Conservation (phyloP, 1,139 yeast species). For the Kodamaea ohmeri region DNA sequence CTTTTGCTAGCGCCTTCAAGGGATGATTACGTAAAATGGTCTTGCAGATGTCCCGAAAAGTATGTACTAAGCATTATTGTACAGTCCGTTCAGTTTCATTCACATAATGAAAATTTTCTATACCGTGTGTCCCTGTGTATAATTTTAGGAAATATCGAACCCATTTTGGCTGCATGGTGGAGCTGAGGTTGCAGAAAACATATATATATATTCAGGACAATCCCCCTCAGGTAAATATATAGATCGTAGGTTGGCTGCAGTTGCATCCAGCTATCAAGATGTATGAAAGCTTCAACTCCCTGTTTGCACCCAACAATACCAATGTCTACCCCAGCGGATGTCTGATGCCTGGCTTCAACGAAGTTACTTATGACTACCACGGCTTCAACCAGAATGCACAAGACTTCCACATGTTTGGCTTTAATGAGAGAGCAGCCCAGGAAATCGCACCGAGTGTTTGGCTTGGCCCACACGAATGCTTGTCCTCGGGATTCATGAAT, state of each 20-base stretch:
- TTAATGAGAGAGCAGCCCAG: conserved; percentile 24
- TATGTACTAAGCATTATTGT: conserved; percentile 1
- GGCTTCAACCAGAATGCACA: not conserved
- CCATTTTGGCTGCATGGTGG: conserved; percentile 4
- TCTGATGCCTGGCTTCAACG: no score
- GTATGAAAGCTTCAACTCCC: conserved; percentile 2
- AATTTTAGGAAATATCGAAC: conserved; percentile 5
- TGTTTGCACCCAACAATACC: no score
- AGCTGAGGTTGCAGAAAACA: conserved; percentile 1
- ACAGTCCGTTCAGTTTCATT: conserved; percentile 2
- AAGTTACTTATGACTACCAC: no score
- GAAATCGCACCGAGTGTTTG: conserved; percentile 34
- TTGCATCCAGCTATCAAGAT: conserved; percentile 4
- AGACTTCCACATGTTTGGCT: conserved; percentile 7
- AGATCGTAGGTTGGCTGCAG: conserved; percentile 1
- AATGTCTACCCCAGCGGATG: no score
- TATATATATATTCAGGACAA: conserved; percentile 1
- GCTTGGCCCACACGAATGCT: conserved; percentile 26
- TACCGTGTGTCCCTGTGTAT: conserved; percentile 6
- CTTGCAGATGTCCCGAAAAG: not conserved
- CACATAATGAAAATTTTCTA: conserved; percentile 6
- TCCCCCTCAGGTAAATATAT: not conserved
- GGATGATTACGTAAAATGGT: conserved; percentile 2
- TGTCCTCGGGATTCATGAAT: conserved; percentile 20
- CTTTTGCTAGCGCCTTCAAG: not conserved